These are phyloP conservation scores for Carex kokanica DNA, from an alignment of 176 grass and related monocot genomes.

Conservation along the genomic window DNA sequence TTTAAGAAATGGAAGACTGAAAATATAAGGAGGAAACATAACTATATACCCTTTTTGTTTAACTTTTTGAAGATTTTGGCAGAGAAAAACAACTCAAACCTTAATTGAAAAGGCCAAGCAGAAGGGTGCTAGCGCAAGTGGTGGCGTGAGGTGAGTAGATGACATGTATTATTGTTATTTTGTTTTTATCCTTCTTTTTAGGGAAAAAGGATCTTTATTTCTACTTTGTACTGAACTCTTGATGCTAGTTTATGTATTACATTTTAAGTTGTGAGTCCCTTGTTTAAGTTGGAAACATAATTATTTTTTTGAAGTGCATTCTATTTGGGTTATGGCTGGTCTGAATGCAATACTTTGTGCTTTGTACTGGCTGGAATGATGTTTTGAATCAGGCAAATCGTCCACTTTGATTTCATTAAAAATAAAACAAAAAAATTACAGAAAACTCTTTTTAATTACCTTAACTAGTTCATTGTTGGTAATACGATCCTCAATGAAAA, in stretches of 20 bases:
- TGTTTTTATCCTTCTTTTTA: background rate
- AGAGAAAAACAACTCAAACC: slow-evolving; percentile 79
- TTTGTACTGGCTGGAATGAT: background rate
- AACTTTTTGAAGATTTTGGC: slow-evolving; percentile 96
- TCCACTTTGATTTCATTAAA: too few relatives aligned
- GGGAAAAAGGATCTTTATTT: background rate
- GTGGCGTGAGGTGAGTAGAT: slow-evolving; percentile 1
- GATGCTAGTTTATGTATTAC: background rate
- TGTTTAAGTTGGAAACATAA: background rate
- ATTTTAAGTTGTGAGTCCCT: background rate
- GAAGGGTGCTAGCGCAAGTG: slow-evolving; percentile 40
- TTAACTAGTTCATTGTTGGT: too few relatives aligned
- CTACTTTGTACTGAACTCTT: background rate
- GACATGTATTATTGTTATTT: background rate
- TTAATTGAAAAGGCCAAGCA: slow-evolving; percentile 86
- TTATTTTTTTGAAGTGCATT: background rate
- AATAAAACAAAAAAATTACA: too few relatives aligned
- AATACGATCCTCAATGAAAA: too few relatives aligned
- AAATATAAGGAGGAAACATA: slow-evolving; percentile 96
- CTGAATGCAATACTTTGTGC: too few relatives aligned
- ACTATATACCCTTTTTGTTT: slow-evolving; percentile 88
- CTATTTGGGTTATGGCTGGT: background rate
- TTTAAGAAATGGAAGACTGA: slow-evolving; percentile 92
- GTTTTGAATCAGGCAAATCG: too few relatives aligned
- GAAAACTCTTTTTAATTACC: too few relatives aligned